phyloP scores from a whole-genome alignment of 2,329 filamentous ascomycete species.

The Dothideomycetidae sp. region DNA sequence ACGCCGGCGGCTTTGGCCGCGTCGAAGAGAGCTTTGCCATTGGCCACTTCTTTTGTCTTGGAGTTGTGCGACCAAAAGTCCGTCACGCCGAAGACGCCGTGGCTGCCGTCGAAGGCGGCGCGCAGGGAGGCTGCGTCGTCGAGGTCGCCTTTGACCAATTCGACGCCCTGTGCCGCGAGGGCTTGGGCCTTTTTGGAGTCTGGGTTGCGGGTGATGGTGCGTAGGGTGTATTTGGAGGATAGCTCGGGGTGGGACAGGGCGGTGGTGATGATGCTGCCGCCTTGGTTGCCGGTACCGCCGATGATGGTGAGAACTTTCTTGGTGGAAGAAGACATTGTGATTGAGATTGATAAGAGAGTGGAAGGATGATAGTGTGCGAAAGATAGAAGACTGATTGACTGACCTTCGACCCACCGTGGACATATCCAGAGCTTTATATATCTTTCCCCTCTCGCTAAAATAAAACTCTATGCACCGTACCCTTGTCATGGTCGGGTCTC shows the following conservation, averaged over 20 bases:
- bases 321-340: too few species aligned
- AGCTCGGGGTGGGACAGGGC: constrained; percentile 31
- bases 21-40: constrained; percentile 24
- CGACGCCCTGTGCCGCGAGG: constrained; percentile 33
- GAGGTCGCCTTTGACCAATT: constrained; percentile 40
- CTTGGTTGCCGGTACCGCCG: constrained; percentile 47
- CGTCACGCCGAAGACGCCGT: constrained; percentile 37
- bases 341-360: too few species aligned
- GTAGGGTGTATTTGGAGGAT: constrained; percentile 36
- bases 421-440: too few species aligned
- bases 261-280: constrained; percentile 38
- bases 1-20: constrained; percentile 19
- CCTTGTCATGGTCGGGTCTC: too few species aligned
- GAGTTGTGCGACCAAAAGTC: constrained; percentile 29
- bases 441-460: too few species aligned
- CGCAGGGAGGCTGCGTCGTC: constrained; percentile 32
- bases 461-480: too few species aligned
- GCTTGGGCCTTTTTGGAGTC: constrained; percentile 31
- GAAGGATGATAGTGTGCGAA: too few species aligned
- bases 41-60: constrained; percentile 20
- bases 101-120: constrained; percentile 31
- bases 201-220: constrained; percentile 41
- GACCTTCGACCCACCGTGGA: too few species aligned
- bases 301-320: constrained; percentile 42
- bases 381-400: too few species aligned